Evolutionary conservation across 2,329 filamentous ascomycete species (phyloP).

Genomic region (Paecilomyces formosus): DNA sequence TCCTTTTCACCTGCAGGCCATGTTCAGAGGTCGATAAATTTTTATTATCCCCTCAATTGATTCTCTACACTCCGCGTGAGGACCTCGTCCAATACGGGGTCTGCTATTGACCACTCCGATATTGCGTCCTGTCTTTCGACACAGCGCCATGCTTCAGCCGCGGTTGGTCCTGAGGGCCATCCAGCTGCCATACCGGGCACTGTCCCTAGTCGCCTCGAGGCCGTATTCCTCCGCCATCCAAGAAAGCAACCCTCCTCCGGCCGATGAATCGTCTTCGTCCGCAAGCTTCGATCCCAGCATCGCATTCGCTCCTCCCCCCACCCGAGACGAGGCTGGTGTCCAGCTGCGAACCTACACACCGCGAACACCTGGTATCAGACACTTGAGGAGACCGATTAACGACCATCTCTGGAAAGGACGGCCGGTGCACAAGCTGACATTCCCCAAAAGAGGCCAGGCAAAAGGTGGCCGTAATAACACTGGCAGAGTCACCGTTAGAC

Average conservation of each 20-base stretch:
- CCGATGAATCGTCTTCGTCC: constrained; percentile 25
- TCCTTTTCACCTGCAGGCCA: too few relatives aligned
- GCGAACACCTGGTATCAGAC: constrained; percentile 82
- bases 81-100: not conserved
- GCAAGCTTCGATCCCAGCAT: constrained; percentile 26
- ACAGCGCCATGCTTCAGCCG: constrained; percentile 55
- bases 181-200: constrained; percentile 41
- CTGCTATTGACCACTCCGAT: too few relatives aligned
- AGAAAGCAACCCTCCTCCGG: constrained; percentile 22
- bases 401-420: constrained; percentile 95
- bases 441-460: constrained; percentile 83
- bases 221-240: constrained; percentile 45
- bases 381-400: constrained; percentile 87
- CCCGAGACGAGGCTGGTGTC: constrained; percentile 32
- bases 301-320: constrained; percentile 39
- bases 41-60: not conserved
- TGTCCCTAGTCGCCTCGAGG: constrained; percentile 39
- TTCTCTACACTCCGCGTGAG: not conserved
- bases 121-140: not conserved
- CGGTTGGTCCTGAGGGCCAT: constrained; percentile 51
- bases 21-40: not conserved
- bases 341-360: constrained; percentile 83
- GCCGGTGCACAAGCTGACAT: constrained; percentile 73
- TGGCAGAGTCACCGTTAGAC: constrained; percentile 78
- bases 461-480: constrained; percentile 89